Evolutionary conservation across 352 stramenopile species (phyloP).

Genomic region (Globisporangium spiculum): DNA sequence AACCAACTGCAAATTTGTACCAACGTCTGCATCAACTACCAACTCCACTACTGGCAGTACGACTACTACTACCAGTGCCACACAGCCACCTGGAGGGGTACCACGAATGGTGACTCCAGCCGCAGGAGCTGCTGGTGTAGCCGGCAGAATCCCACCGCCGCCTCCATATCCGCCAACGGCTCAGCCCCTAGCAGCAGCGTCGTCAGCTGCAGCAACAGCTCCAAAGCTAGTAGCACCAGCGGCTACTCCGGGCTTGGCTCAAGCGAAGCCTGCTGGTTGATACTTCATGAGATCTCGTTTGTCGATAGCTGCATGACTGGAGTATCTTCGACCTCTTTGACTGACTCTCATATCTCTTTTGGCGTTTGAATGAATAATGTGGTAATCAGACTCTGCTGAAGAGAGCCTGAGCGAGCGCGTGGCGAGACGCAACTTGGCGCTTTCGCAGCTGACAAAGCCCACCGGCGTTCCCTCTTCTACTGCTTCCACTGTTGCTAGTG

Average conservation of each 20-base stretch:
- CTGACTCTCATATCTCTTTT: too few species aligned
- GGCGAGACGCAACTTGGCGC: conserved; percentile 47
- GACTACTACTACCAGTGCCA: too few species aligned
- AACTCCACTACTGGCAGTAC: not conserved
- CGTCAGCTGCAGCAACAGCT: not conserved
- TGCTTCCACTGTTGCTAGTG: not conserved
- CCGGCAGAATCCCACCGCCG: conserved; percentile 33
- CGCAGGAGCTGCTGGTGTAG: not conserved
- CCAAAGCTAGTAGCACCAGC: not conserved
- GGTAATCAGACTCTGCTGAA: conserved; percentile 1
- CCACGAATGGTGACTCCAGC: not conserved
- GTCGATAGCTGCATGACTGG: too few species aligned
- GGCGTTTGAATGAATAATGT: too few species aligned
- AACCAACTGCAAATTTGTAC: conserved; percentile 62
- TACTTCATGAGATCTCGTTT: too few species aligned
- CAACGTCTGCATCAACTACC: not conserved
- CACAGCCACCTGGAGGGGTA: not conserved
- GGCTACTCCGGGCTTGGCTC: not conserved
- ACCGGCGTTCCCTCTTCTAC: not conserved
- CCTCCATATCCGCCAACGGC: conserved; percentile 44
- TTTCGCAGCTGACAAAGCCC: conserved; percentile 55
- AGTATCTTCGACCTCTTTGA: too few species aligned
- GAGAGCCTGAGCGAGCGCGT: conserved; percentile 35
- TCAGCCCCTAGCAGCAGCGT: not conserved
- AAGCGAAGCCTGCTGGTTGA: not conserved